Conservation (phyloP, 73 alveolate genomes). For the Uronychia setigera region DNA sequence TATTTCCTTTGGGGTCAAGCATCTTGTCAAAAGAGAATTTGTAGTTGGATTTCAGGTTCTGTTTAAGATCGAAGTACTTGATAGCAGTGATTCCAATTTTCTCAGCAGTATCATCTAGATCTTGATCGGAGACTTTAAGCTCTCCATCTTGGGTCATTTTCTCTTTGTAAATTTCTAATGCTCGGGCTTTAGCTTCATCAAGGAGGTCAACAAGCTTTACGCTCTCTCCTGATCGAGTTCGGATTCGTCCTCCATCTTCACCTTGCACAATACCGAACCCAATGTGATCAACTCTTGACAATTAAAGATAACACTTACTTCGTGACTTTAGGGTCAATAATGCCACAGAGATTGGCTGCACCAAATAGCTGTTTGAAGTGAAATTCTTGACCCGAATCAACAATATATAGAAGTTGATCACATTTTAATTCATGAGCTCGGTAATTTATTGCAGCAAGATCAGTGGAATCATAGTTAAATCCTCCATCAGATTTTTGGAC, state of each 20-base stretch:
- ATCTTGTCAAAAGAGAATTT: slow-evolving; percentile 95
- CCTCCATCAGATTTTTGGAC: slow-evolving; percentile 99
- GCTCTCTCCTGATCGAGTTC: slow-evolving; percentile 96
- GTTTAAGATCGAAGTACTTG: slow-evolving; percentile 97
- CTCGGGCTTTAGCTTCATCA: slow-evolving; percentile 97
- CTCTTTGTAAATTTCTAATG: slow-evolving; percentile 69
- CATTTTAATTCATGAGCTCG: slow-evolving; percentile 79
- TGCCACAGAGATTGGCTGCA: slow-evolving; percentile 96
- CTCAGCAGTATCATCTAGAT: slow-evolving; percentile 88
- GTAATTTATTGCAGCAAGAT: slow-evolving; percentile 95
- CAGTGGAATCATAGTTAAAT: slow-evolving; percentile 98
- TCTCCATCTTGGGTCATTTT: slow-evolving; percentile 58
- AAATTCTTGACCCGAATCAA: slow-evolving; percentile 97
- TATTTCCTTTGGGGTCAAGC: slow-evolving; percentile 99
- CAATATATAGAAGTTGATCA: slow-evolving; percentile 93
- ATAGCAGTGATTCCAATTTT: slow-evolving; percentile 97
- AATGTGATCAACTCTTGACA: slow-evolving; percentile 96
- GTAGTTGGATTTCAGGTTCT: slow-evolving; percentile 95
- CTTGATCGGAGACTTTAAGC: slow-evolving; percentile 80
- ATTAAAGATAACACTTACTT: neutral
- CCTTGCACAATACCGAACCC: slow-evolving; percentile 98
- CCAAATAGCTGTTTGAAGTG: slow-evolving; percentile 96
- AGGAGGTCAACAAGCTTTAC: slow-evolving; percentile 91
- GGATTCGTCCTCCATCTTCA: slow-evolving; percentile 85
- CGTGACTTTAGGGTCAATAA: slow-evolving; percentile 71